A percentile compares a stretch with the other conserved stretches of the same genome.
phyloP scores from a whole-genome alignment of 768 basidiomycete species.

The Hericium alpestre region DNA sequence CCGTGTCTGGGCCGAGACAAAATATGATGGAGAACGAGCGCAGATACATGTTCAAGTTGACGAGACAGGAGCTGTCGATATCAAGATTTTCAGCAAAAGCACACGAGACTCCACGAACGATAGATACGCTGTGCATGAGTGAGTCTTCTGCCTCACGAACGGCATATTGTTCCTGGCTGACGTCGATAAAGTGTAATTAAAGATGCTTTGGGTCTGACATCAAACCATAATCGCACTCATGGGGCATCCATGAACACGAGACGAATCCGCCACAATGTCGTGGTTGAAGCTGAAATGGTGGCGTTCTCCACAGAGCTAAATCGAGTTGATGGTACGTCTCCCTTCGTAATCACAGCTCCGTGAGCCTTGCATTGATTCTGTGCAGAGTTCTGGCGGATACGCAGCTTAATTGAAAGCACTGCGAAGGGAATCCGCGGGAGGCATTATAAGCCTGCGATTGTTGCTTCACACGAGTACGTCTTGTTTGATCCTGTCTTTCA shows the following conservation, averaged over 20 bases:
- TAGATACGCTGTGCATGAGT: conserved; percentile 52
- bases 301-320: conserved; percentile 51
- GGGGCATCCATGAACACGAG: background rate
- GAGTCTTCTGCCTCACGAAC: conserved; percentile 6
- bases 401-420: conserved; percentile 45
- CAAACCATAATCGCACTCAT: background rate
- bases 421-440: conserved; percentile 41
- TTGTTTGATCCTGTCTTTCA: background rate
- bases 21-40: conserved; percentile 92
- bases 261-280: conserved; percentile 19
- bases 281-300: conserved; percentile 85
- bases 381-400: conserved; percentile 70
- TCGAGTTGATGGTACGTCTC: conserved; percentile 57
- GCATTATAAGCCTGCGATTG: background rate
- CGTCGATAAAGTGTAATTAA: conserved; percentile 39
- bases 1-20: conserved; percentile 77
- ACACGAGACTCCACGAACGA: conserved; percentile 74
- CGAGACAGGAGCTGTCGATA: conserved; percentile 28
- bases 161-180: background rate
- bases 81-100: conserved; percentile 84
- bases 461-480: background rate
- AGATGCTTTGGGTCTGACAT: conserved; percentile 40
- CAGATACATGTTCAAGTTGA: conserved; percentile 73
- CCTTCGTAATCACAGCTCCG: too few relatives aligned
- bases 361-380: too few relatives aligned